Base-by-base conservation (phyloP, 148 eudicot species). In the Rhododendron ferrugineum region DNA sequence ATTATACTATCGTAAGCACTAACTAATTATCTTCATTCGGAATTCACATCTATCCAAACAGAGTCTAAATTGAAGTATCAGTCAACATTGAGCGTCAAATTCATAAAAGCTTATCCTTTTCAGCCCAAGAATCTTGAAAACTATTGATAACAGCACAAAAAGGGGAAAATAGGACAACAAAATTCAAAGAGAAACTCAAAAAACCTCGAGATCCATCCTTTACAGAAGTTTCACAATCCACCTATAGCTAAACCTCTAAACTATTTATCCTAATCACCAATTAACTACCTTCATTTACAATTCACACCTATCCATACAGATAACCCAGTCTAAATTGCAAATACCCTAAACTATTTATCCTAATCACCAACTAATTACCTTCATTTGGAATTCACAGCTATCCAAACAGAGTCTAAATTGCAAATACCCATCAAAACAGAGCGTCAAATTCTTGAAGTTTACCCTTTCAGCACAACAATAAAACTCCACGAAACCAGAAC, bases 131-230 rank as follows among this genome's bases (percentile, higher is more conserved):
- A 50, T 50, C 13, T 47, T 47, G 2, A 50, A 50, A 50, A 13
- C 54, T 54, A 15, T 3, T 16, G 60, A 54, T 15, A 54, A 15
- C 8, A 3, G 60, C 4, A 54, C 60, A 15, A 54, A 54, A 54
- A 54, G 0, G 22, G 22, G 60, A 16, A 54, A 54, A 50, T 50
- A 13, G 13, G 54, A 50, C 4, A 50, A 54, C 5, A 54, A 54
- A 54, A 54, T 15, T 16, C 20, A 54, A 54, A 54, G 6, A 54
- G 22, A 54, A 56, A 92, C 98, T 91, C 87, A 95, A 96, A 40
- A 95, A 92, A 95, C 98, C 6, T 16, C 22, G 22, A 54, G 20
- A 54, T 54, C 60, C 60, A 54, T 1, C 60, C 4, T 15, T 16
- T 16, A 54, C 58, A 54, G 6, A 54, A 54, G 60, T 54, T 22